A percentile compares a stretch with the other conserved stretches of the same genome.
These are phyloP conservation scores for Bremia lactucae DNA, from an alignment of 352 stramenopile species.

Conservation along the genomic window DNA sequence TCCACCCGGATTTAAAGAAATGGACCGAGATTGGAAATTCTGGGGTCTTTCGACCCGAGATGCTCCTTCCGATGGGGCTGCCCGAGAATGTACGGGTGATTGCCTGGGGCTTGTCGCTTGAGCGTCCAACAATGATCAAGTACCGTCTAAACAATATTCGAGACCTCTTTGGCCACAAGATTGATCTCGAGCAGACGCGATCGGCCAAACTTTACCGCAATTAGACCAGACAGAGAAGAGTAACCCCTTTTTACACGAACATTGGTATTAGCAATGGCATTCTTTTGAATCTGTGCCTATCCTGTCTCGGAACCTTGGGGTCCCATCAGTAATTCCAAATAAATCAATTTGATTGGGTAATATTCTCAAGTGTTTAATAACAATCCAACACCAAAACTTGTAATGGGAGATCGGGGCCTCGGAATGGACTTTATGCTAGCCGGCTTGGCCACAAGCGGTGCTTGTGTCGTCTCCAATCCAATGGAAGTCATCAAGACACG, in stretches of 20 bases:
- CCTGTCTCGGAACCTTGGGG: too few relatives aligned
- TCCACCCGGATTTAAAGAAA: constrained; percentile 99
- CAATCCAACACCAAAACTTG: too few relatives aligned
- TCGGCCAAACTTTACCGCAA: constrained; percentile 86
- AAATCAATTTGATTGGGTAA: not conserved
- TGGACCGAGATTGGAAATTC: constrained; percentile 99
- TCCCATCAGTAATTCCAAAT: too few relatives aligned
- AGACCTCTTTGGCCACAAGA: constrained; percentile 99
- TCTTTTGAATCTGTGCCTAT: too few relatives aligned
- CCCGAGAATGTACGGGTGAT: constrained; percentile 98
- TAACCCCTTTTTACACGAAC: too few relatives aligned
- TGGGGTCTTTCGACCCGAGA: constrained; percentile 99
- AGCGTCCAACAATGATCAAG: constrained; percentile 99
- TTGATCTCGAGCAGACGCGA: constrained; percentile 93
- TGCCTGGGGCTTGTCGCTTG: constrained; percentile 97
- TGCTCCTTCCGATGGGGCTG: constrained; percentile 97
- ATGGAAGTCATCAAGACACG: constrained; percentile 87
- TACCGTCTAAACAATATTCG: constrained; percentile 99
- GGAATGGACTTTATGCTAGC: constrained; percentile 63
- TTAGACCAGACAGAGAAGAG: constrained; percentile 25
- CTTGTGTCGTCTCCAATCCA: constrained; percentile 75
- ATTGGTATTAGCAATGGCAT: too few relatives aligned
- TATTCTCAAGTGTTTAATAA: not conserved
- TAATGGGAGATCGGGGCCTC: constrained; percentile 38
- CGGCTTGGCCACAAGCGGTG: constrained; percentile 48